Evolutionary conservation across 371 early-diverging fungal genomes (phyloP), one percentile per base, ranked within the genome.

Genomic region (Synchytrium microbalum): DNA sequence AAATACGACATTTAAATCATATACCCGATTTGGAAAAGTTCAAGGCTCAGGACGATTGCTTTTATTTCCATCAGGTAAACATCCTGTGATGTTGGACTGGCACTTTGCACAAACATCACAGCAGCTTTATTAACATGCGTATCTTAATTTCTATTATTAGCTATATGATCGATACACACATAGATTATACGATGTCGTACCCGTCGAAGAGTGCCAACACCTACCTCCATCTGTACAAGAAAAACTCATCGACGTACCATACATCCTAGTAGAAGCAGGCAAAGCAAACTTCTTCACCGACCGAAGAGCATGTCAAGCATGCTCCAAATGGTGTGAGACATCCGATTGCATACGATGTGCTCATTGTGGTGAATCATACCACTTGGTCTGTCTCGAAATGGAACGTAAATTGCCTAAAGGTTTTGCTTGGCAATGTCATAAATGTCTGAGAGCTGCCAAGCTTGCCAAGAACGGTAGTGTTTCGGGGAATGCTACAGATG

Each of bases 111-210:
- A 51, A 51, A 51, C 14, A 51, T 51, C 51, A 51, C 51, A n/a
- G 14, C 13, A 51, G 51, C 14, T n/a, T 13, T 13, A 51, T 51
- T 51, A 13, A 14, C 14, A 51, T 51, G n/a, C n/a, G n/a, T 29
- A 58, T 29, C 8, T 13, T 14, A 58, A 10, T 16, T 57, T 16
- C 10, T 26, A 16, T 26, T 16, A 13, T 57, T 27, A 8, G 69
- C 69, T 92, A 25, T 93, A 88, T 67, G 94, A 93, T 69, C 83
- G 92, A 27, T 92, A 89, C 74, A 92, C 89, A 38, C 88, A 86
- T 58, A 86, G 92, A 19, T 77, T 91, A 23, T 93, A 90, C 70
- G 94, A 93, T 66, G 88, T 92, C 1, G 72, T 92, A 1, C 91
- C 94, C 0, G 82, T 88, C 28, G 81, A 85, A 54, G 70, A 82